phyloP scores from a whole-genome alignment of 2,329 filamentous ascomycete species.

The Colletotrichum scovillei region DNA sequence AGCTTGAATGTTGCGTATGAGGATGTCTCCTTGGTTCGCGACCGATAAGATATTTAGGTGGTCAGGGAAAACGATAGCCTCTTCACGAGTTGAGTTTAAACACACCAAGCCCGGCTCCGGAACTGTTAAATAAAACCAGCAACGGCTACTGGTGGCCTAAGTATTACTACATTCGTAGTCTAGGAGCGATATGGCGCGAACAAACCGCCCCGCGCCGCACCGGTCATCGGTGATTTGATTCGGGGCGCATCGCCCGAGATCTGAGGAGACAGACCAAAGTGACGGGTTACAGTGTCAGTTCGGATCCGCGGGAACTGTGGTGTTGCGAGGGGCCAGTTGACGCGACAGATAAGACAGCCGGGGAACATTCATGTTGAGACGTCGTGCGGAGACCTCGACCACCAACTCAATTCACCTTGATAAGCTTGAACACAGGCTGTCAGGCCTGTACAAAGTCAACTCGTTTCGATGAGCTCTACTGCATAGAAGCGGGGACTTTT shows the following conservation, averaged over 20 bases:
- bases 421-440: not conserved
- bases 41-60: not conserved
- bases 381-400: not conserved
- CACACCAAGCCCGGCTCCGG: not conserved
- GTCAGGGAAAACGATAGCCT: not conserved
- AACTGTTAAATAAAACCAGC: constrained; percentile 24
- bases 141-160: constrained; percentile 3
- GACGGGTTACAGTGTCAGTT: constrained; percentile 18
- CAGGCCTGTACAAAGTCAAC: too few species aligned
- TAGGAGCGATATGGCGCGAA: not conserved
- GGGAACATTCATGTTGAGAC: not conserved
- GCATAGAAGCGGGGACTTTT: not conserved
- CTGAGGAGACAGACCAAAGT: not conserved
- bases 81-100: not conserved
- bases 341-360: constrained; percentile 24
- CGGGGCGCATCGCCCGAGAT: constrained; percentile 2
- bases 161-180: not conserved
- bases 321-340: not conserved
- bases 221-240: constrained; percentile 14
- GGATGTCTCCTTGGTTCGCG: not conserved
- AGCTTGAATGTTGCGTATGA: not conserved
- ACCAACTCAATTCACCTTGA: not conserved
- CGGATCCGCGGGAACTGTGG: constrained; percentile 29
- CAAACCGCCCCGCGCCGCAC: not conserved
- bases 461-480: not conserved